These are phyloP conservation scores for Papiliotrema terrestris DNA, from an alignment of 1,284 basidiomycete genomes.

Conservation along the genomic window DNA sequence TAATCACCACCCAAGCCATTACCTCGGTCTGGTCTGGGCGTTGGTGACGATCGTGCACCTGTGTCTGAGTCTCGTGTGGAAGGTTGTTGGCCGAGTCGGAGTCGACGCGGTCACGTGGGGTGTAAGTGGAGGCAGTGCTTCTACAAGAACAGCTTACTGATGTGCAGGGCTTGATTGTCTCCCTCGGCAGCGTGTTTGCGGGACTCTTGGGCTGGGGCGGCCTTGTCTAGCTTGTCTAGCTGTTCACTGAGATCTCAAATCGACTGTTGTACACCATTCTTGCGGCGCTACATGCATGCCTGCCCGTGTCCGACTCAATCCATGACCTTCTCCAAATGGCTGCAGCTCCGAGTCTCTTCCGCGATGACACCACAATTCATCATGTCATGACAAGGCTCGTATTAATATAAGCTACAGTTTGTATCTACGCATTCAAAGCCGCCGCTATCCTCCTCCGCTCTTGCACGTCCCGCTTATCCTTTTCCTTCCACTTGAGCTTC, in stretches of 20 bases:
- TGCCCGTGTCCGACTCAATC: too few relatives aligned
- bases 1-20: constrained; percentile 15
- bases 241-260: too few relatives aligned
- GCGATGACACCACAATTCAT: too few relatives aligned
- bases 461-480: constrained; percentile 38
- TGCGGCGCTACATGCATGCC: too few relatives aligned
- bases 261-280: neutral
- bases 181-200: constrained; percentile 46
- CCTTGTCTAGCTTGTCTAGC: constrained; percentile 27
- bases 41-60: constrained; percentile 36
- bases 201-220: constrained; percentile 48
- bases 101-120: constrained; percentile 49
- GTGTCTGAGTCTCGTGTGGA: constrained; percentile 40
- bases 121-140: constrained; percentile 26
- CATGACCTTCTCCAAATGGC: too few relatives aligned
- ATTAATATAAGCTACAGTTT: neutral
- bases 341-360: too few relatives aligned
- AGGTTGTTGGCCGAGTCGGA: constrained; percentile 42
- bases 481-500: constrained; percentile 41
- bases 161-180: constrained; percentile 45
- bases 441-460: constrained; percentile 30
- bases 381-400: neutral
- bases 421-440: constrained; percentile 19
- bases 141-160: constrained; percentile 1
- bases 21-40: constrained; percentile 36